Evolutionary conservation across 176 grass and related monocot species (phyloP).

Genomic region (Triticum dicoccoides): DNA sequence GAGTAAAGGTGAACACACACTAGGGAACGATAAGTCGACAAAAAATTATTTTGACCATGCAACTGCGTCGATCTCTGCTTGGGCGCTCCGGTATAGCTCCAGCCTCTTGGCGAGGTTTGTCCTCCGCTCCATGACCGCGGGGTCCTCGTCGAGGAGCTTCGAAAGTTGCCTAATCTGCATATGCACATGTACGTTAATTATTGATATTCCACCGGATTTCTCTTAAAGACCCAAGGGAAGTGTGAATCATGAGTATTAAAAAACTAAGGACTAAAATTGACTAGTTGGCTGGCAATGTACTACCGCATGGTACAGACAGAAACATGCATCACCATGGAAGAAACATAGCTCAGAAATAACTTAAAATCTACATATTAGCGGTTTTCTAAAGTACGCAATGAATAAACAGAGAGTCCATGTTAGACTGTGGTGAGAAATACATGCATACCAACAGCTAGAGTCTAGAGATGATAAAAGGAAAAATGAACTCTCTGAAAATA

Average conservation of each 20-base stretch:
- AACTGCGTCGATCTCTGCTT: constrained; percentile 77
- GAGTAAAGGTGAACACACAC: constrained; percentile 17
- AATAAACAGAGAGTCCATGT: background rate
- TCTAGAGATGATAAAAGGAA: background rate
- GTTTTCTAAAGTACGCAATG: background rate
- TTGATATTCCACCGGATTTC: background rate
- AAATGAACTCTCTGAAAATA: background rate
- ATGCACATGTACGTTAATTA: background rate
- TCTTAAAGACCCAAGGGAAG: background rate
- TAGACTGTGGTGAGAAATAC: background rate
- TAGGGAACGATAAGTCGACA: constrained; percentile 8
- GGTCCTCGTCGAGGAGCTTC: constrained; percentile 82
- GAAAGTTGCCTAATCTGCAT: constrained; percentile 79
- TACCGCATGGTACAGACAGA: background rate
- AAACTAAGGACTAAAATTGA: background rate
- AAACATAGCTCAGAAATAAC: background rate
- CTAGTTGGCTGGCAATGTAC: background rate
- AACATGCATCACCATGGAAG: background rate
- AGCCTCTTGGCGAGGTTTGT: constrained; percentile 74
- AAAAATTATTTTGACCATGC: constrained; percentile 77
- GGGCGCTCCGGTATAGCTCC: constrained; percentile 79
- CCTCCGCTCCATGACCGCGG: constrained; percentile 80
- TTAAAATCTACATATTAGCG: background rate
- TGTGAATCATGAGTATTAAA: background rate
- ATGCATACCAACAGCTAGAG: background rate